Conservation (phyloP, 1,139 yeast species). For the Candida tunisiensis region DNA sequence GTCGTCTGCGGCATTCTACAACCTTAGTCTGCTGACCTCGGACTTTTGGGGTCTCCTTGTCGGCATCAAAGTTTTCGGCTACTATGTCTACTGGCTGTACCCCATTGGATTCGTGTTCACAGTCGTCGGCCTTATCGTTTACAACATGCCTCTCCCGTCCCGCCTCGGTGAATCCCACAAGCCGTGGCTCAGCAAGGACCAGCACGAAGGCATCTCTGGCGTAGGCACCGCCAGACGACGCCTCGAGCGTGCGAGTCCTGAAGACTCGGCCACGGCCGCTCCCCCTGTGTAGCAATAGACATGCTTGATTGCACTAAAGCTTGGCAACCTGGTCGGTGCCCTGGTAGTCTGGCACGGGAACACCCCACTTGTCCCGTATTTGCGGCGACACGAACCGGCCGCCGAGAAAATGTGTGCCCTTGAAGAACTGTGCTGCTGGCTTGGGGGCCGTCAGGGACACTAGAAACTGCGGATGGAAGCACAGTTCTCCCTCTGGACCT, state of each 20-base stretch:
- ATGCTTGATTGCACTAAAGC: not conserved
- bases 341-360: conserved; percentile 37
- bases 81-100: conserved; percentile 27
- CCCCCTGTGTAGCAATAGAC: not conserved
- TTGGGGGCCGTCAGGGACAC: conserved; percentile 90
- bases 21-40: conserved; percentile 24
- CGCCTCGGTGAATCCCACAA: conserved; percentile 23
- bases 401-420: conserved; percentile 58
- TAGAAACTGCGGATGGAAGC: conserved; percentile 39
- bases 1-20: conserved; percentile 30
- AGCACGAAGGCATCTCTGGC: conserved; percentile 23
- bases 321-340: conserved; percentile 6
- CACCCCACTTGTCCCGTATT: conserved; percentile 58
- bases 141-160: conserved; percentile 21
- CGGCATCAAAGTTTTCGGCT: conserved; percentile 26
- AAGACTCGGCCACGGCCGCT: not conserved
- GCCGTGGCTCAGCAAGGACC: conserved; percentile 28
- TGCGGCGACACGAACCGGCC: conserved; percentile 62
- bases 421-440: conserved; percentile 50
- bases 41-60: conserved; percentile 29
- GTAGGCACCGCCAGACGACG: conserved; percentile 21
- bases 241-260: not conserved
- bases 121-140: conserved; percentile 23
- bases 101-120: conserved; percentile 28
- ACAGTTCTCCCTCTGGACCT: conserved; percentile 43